These are phyloP conservation scores for Lachancea meyersii DNA, from an alignment of 805 yeast species.

Conservation along the genomic window DNA sequence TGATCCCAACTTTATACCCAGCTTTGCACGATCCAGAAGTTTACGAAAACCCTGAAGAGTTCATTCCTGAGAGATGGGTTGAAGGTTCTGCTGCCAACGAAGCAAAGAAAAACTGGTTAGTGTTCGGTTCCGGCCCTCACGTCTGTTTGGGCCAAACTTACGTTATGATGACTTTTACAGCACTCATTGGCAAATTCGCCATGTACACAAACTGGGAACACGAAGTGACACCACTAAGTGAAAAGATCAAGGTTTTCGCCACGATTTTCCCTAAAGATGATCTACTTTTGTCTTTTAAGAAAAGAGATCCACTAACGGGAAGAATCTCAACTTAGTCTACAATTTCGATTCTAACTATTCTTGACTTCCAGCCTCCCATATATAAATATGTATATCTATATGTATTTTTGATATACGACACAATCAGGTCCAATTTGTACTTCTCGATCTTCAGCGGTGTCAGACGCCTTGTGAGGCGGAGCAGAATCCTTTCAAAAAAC, in stretches of 20 bases:
- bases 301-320: slow-evolving; percentile 48
- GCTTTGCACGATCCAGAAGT: slow-evolving; percentile 97
- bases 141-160: slow-evolving; percentile 93
- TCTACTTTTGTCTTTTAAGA: slow-evolving; percentile 67
- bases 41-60: slow-evolving; percentile 88
- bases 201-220: slow-evolving; percentile 77
- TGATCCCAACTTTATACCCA: slow-evolving; percentile 92
- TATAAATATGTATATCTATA: no score
- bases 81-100: slow-evolving; percentile 69
- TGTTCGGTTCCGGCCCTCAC: slow-evolving; percentile 96
- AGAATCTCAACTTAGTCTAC: slow-evolving; percentile 13
- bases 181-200: slow-evolving; percentile 85
- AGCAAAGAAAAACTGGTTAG: slow-evolving; percentile 88
- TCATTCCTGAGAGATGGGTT: slow-evolving; percentile 93
- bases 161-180: slow-evolving; percentile 84
- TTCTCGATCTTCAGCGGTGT: background rate
- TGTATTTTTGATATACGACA: slow-evolving; percentile 2
- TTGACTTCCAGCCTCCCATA: slow-evolving; percentile 3
- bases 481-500: slow-evolving; percentile 23
- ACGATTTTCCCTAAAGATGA: slow-evolving; percentile 98
- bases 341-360: background rate
- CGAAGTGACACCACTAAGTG: slow-evolving; percentile 75
- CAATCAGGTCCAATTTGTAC: slow-evolving; percentile 1
- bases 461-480: background rate
- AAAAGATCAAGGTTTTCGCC: slow-evolving; percentile 92